A percentile compares a stretch with the other conserved stretches of the same genome.
Evolutionary conservation across 2,329 filamentous ascomycete genomes (phyloP).

Genomic region (Bipolaris gigantea): DNA sequence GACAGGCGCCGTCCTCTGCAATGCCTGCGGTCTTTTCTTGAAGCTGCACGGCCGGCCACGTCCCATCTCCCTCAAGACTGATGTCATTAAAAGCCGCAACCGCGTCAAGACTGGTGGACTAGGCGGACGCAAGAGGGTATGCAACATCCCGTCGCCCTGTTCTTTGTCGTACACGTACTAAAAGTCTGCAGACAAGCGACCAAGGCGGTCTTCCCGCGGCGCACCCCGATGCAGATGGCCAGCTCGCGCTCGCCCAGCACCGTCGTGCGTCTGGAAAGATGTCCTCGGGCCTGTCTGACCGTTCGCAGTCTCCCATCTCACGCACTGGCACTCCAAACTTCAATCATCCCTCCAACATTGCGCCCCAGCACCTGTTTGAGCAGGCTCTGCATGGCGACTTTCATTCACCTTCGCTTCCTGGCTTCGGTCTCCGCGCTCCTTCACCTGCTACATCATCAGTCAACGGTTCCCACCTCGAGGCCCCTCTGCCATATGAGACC

Average conservation of each 20-base stretch:
- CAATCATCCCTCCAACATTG: slow-evolving; percentile 65
- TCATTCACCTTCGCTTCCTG: slow-evolving; percentile 56
- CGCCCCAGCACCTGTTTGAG: slow-evolving; percentile 78
- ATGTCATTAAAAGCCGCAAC: slow-evolving; percentile 99
- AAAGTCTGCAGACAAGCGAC: slow-evolving; percentile 28
- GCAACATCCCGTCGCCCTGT: slow-evolving; percentile 20
- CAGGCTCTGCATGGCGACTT: slow-evolving; percentile 72
- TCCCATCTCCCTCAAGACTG: slow-evolving; percentile 95
- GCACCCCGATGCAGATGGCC: slow-evolving; percentile 58
- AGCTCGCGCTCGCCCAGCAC: slow-evolving; percentile 61
- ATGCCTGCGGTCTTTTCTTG: slow-evolving; percentile 95
- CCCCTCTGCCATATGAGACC: slow-evolving; percentile 77
- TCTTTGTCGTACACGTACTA: slow-evolving; percentile 6
- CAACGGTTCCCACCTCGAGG: slow-evolving; percentile 66
- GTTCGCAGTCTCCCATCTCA: slow-evolving; percentile 76
- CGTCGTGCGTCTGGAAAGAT: slow-evolving; percentile 71
- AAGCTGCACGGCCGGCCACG: slow-evolving; percentile 93
- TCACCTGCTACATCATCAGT: slow-evolving; percentile 63
- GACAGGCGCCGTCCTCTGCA: slow-evolving; percentile 92
- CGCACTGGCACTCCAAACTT: slow-evolving; percentile 77
- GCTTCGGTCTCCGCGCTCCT: slow-evolving; percentile 46
- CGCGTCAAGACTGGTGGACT: slow-evolving; percentile 87
- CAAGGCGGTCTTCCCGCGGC: slow-evolving; percentile 61
- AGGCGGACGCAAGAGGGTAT: slow-evolving; percentile 81
- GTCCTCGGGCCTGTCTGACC: slow-evolving; percentile 71